These are phyloP conservation scores for Grosmannia clavigera DNA, from an alignment of 2,329 filamentous ascomycete species.

Conservation along the genomic window DNA sequence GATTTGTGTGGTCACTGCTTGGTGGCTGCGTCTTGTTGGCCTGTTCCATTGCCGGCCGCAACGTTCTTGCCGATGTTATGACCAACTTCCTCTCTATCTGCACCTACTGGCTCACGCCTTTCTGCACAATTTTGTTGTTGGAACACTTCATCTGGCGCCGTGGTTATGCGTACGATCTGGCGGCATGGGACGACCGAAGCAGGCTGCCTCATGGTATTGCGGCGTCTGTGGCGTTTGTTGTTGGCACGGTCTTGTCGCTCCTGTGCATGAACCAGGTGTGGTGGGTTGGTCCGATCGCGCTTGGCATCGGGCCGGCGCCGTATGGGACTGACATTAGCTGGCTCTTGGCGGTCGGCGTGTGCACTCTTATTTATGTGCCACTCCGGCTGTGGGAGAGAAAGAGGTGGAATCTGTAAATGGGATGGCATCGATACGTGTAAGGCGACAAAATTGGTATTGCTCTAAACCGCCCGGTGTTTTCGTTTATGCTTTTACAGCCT, in stretches of 20 bases:
- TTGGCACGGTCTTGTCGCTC: slow-evolving; percentile 6
- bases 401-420: not conserved
- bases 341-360: not conserved
- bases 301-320: slow-evolving; percentile 1
- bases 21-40: slow-evolving; percentile 5
- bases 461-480: no score
- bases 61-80: slow-evolving; percentile 9
- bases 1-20: slow-evolving; percentile 8
- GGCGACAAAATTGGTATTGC: not conserved
- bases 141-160: slow-evolving; percentile 10
- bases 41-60: slow-evolving; percentile 7
- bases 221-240: slow-evolving; percentile 3
- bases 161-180: slow-evolving; percentile 7
- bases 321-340: slow-evolving; percentile 8
- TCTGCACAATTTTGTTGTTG: slow-evolving; percentile 6
- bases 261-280: slow-evolving; percentile 9
- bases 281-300: slow-evolving; percentile 8
- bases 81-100: slow-evolving; percentile 10
- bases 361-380: slow-evolving; percentile 1
- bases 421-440: not conserved
- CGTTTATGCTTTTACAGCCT: no score
- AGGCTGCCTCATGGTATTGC: slow-evolving; percentile 8
- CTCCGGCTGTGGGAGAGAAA: slow-evolving; percentile 4
- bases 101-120: slow-evolving; percentile 10
- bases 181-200: slow-evolving; percentile 2